Evolutionary conservation across 192 early-diverging fungal genomes (phyloP), one percentile per base, ranked within the genome.

Genomic region (Coemansia sp.): DNA sequence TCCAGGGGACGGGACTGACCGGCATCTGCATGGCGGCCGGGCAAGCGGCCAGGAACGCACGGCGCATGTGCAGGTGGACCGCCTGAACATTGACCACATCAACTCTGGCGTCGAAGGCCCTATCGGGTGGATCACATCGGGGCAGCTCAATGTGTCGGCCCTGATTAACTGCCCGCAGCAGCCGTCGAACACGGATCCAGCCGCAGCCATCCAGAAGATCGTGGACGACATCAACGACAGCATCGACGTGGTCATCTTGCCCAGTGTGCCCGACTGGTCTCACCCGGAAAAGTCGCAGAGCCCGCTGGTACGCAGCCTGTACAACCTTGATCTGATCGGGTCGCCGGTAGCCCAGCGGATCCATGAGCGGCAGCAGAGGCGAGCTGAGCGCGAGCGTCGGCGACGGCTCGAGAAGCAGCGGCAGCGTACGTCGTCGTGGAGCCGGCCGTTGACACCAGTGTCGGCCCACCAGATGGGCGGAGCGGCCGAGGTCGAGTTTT

Each of bases 111-210:
- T 86, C 8, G 78, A 79, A 25, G 95, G 95, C 0, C 95, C 95
- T 3, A 80, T 93, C 26, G 85, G 86, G 10, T 98, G 95, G 95
- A 91, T 98, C 51, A 90, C 85, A n/a, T 76, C 80, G 3, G 93
- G 93, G 3, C 83, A 78, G 6, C 77, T 98, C 0, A 92, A 96
- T 54, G 75, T 98, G 10, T 76, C 78, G 7, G 82, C 84, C 7
- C 77, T 86, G 26, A 74, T 88, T 29, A 71, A 61, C 46, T 81
- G 86, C 37, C 86, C 86, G 1, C 47, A 59, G 10, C 76, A 80
- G 30, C 63, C 76, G 1, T 51, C 66, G 1, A 76, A 34, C 4
- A 30, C 53, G 4, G 58, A 63, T n/a, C 47, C 61, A 6, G 56
- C 82, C 18, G 62, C 68, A 44, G 64, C 78, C 7, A 55, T 85